These are phyloP conservation scores for Phyllosticta paracitricarpa DNA, from an alignment of 2,329 filamentous ascomycete species.

Conservation along the genomic window DNA sequence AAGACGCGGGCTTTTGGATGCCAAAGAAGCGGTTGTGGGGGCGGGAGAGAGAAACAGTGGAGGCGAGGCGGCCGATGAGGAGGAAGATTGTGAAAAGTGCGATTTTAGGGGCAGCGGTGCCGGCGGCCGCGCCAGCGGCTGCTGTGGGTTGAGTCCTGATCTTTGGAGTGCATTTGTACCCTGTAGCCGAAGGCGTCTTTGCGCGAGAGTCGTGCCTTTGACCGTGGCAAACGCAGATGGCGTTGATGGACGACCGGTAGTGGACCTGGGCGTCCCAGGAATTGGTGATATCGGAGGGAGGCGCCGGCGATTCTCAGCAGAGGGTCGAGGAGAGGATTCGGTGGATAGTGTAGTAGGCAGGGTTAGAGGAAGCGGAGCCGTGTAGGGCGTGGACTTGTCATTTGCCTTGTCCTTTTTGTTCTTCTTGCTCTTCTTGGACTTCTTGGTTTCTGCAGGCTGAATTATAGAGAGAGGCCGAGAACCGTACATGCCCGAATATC, in stretches of 20 bases:
- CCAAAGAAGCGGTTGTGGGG: not conserved
- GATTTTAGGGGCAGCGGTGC: slow-evolving; percentile 16
- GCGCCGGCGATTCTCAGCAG: not conserved
- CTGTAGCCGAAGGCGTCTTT: not conserved
- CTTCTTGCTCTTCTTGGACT: not conserved
- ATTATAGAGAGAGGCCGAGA: not conserved
- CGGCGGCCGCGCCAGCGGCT: slow-evolving; percentile 14
- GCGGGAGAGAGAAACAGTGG: not conserved
- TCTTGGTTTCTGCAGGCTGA: not conserved
- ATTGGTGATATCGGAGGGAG: not conserved
- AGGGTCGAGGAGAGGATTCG: not conserved
- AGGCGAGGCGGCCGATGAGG: not conserved
- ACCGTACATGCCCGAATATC: slow-evolving; percentile 1
- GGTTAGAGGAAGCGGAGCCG: not conserved
- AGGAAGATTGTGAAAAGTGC: not conserved
- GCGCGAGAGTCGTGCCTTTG: not conserved
- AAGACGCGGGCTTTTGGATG: slow-evolving; percentile 5
- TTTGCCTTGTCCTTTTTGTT: not conserved
- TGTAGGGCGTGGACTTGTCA: not conserved
- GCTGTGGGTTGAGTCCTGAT: not conserved
- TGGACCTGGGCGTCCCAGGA: not conserved
- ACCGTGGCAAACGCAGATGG: not conserved
- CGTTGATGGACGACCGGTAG: not conserved
- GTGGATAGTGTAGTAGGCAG: not conserved
- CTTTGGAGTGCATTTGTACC: not conserved